Evolutionary conservation across 2,329 filamentous ascomycete genomes (phyloP), one percentile per base, ranked within the genome.

Genomic region (Lecanicillium sp.): DNA sequence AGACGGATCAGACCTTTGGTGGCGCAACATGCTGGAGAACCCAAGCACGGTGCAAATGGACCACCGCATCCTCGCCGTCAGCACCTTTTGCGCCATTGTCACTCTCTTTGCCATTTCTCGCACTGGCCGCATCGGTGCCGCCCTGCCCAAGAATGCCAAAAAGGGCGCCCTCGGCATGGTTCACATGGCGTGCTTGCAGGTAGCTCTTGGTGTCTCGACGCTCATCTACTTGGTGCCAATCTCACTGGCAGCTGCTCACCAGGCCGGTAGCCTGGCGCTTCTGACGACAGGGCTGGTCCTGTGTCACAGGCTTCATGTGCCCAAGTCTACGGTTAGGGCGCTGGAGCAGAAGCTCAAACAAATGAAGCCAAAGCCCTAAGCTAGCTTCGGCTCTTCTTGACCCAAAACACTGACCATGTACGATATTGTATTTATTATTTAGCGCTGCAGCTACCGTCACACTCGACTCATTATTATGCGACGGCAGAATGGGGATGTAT

Each of bases 1-100:
- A 29, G 87, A 95, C 57, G 69, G 75, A 30, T 81, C 80, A 11
- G 94, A 98, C 55, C 69, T 97, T 14, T 88, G 84, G 79, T 98
- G 92, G 92, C 81, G 92, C 55, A 98, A 98, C 65, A 84, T 94
- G 72, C 81, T 97, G 25, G 92, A 97, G 69, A 98, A 98, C 66
- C 94, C 92, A 4, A 89, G 85, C 13, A 77, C 94, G 18, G 94
- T 97, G 3, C 94, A 98, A 66, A 77, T 98, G 32, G 87, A 98
- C 64, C 92, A 98, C 68, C 83, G 94, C 32, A 86, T 94, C 50
- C 73, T 97, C 27, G 94, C 92, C 42, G 87, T 82, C 33, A 88
- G 87, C 13, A 95, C 90, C 1, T 94, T 95, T 61, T 83, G 78
- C 38, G 75, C 84, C 45, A 78, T 97, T 44, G 67, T 94, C 47